Percentiles rank a stretch among this genome's conserved stretches.
Conservation (phyloP, 2,329 filamentous ascomycete species). For the Cytospora chrysosperma region DNA sequence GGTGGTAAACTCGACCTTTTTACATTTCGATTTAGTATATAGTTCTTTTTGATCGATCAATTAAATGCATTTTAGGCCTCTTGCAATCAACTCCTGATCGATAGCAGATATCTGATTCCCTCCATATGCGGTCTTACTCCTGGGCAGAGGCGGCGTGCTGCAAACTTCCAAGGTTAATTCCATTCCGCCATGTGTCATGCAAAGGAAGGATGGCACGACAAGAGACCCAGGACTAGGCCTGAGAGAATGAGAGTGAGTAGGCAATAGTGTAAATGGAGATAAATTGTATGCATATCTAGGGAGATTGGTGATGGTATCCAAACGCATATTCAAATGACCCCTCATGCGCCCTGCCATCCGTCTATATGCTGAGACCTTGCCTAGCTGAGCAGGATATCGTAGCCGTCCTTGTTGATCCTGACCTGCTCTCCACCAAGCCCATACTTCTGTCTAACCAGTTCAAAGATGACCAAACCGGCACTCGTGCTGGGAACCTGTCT, state of each 20-base stretch:
- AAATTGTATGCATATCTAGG: not conserved
- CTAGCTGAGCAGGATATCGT: constrained; percentile 64
- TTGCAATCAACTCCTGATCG: not conserved
- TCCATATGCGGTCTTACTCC: not conserved
- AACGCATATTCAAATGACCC: not conserved
- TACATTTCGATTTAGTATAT: not conserved
- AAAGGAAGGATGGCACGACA: no score
- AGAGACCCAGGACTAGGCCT: constrained; percentile 1
- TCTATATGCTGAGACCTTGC: not conserved
- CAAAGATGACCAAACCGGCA: constrained; percentile 76
- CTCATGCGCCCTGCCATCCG: constrained; percentile 8
- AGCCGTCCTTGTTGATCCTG: constrained; percentile 66
- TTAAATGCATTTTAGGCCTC: not conserved
- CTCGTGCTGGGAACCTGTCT: constrained; percentile 75
- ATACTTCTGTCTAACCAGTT: constrained; percentile 72
- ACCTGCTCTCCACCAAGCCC: constrained; percentile 61
- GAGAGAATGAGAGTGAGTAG: not conserved
- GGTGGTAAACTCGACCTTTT: not conserved
- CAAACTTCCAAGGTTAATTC: not conserved
- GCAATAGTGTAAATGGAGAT: constrained; percentile 6
- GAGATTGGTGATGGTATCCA: constrained; percentile 7
- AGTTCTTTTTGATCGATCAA: not conserved
- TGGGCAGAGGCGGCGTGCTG: not conserved
- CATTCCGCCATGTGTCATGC: no score
- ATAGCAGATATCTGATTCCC: no score